A percentile compares a stretch with the other conserved stretches of the same genome.
Evolutionary conservation across 2,329 filamentous ascomycete genomes (phyloP).

Genomic region (Scolecobasidium constrictum): DNA sequence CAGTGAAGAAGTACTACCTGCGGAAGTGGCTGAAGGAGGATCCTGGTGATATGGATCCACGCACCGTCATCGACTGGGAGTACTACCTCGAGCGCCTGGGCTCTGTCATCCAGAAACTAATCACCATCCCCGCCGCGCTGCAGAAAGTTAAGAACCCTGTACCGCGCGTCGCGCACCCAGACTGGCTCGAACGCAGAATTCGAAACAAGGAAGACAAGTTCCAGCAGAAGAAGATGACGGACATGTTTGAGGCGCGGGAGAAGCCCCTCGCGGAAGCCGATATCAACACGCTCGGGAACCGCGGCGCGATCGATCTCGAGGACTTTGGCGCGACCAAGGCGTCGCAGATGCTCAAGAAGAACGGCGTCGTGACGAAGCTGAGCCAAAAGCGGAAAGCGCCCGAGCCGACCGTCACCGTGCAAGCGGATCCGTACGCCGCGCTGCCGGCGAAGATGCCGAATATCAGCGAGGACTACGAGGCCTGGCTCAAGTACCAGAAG

Average conservation of each 20-base stretch:
- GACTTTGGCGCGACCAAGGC: constrained; percentile 52
- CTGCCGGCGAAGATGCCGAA: constrained; percentile 77
- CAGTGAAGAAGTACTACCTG: constrained; percentile 78
- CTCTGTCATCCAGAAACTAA: constrained; percentile 96
- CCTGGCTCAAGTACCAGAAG: constrained; percentile 89
- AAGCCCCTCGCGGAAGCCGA: constrained; percentile 61
- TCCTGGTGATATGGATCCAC: constrained; percentile 78
- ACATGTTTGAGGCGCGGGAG: constrained; percentile 59
- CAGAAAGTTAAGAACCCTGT: constrained; percentile 94
- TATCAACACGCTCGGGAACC: constrained; percentile 50
- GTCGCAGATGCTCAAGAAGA: constrained; percentile 52
- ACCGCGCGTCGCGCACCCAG: constrained; percentile 83
- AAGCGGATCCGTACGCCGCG: constrained; percentile 66
- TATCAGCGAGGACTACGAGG: constrained; percentile 75
- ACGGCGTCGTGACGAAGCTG: constrained; percentile 31
- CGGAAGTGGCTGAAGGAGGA: constrained; percentile 96
- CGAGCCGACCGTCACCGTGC: constrained; percentile 40
- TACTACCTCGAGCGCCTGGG: constrained; percentile 95
- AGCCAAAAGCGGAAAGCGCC: constrained; percentile 38
- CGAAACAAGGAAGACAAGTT: constrained; percentile 93
- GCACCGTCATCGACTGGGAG: constrained; percentile 86
- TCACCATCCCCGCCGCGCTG: constrained; percentile 92
- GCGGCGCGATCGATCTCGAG: constrained; percentile 54
- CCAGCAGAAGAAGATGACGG: constrained; percentile 98
- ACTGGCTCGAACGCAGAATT: constrained; percentile 91